These are phyloP conservation scores for Epichloe scottii DNA, from an alignment of 2,329 filamentous ascomycete genomes.

Conservation along the genomic window DNA sequence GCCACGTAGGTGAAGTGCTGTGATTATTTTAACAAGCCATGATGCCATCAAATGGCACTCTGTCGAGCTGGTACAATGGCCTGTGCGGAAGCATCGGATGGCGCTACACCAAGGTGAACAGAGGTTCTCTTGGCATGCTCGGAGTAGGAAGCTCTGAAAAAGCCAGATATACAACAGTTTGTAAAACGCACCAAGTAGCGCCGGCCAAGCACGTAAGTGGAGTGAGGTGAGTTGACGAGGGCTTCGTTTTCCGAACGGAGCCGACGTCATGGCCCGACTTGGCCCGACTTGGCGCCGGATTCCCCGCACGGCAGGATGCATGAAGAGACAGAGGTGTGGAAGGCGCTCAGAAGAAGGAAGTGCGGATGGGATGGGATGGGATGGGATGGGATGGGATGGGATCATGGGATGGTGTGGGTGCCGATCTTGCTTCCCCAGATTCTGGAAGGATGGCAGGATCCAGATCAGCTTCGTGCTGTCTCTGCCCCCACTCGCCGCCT, in stretches of 20 bases:
- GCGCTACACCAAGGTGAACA: no score
- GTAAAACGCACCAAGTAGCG: no score
- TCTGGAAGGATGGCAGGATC: neutral
- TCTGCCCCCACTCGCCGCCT: no score
- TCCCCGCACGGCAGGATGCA: neutral
- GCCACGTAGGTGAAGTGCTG: no score
- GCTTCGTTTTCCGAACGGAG: conserved; percentile 2
- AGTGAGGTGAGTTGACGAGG: neutral
- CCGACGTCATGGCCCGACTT: conserved; percentile 2
- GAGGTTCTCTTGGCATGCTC: no score
- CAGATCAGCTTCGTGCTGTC: neutral
- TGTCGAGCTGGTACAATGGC: no score
- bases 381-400: neutral
- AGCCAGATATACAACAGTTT: no score
- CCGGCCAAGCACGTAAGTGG: neutral
- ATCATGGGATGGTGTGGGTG: neutral
- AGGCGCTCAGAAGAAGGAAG: neutral
- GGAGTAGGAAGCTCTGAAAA: no score
- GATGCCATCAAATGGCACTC: no score
- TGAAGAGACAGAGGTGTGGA: neutral
- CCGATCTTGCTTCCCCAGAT: neutral
- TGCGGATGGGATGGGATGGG: neutral
- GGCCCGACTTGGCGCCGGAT: neutral
- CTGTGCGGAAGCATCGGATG: no score
- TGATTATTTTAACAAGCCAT: no score